Evolutionary conservation across 306 rosid genomes (phyloP), one percentile per base, ranked within the genome.

Genomic region (Luffa aegyptiaca): DNA sequence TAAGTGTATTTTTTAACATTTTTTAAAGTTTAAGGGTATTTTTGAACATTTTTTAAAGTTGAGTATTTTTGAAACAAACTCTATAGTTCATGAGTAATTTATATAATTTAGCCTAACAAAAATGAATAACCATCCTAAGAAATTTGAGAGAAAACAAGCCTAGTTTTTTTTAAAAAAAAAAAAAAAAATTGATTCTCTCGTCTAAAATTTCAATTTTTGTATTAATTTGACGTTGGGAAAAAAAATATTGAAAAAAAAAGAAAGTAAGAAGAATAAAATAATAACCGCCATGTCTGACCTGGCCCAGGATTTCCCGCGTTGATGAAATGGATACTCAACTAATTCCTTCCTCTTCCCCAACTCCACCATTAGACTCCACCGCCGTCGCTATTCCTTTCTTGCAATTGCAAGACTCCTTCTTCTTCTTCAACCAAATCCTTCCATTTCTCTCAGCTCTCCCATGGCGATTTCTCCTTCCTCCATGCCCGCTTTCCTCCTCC

Each of bases 241-340:
- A 26, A 26, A 26, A 26, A 26, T 26, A 26, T 26, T 26, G 31
- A 26, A 51, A 18, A 51, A 3, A 48, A 12, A 6, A 48, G 5
- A 49, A 26, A 10, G 3, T 9, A 48, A 3, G 18, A 49, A 52
- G 11, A 31, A 39, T 66, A 65, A 45, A 55, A 45, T 36, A 58
- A 53, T 46, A 85, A 76, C 57, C 18, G 82, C 86, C 84, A 1
- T 1, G 35, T 8, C 69, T 74, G 90, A 87, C 88, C 80, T 3
- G 45, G 85, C 81, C 42, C 41, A 52, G 0, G 46, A 71, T 91
- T 91, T 89, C 96, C 96, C 93, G 96, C 92, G 91, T 89, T 81
- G 75, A 51, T 58, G 33, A 41, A 14, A 51, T 58, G 74, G 74
- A 39, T 68, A 6, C 20, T 16, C 76, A 64, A 18, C 69, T 5